Evolutionary conservation across 192 early-diverging fungal genomes (phyloP).

Genomic region (Phycomyces nitens): DNA sequence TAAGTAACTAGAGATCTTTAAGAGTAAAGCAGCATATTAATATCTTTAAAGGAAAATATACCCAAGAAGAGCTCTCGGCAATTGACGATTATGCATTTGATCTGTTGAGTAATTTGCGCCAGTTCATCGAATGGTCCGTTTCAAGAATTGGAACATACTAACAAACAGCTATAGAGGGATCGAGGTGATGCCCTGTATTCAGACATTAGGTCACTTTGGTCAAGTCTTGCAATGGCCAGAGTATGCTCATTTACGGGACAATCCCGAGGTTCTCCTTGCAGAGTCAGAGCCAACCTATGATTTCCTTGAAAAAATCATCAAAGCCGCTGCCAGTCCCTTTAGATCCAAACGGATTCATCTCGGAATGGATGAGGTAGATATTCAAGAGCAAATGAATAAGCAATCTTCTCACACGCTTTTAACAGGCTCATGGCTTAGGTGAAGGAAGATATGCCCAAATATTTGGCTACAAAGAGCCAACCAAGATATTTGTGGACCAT

Average conservation of each 20-base stretch:
- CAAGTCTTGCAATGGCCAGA: constrained; percentile 89
- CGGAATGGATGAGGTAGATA: constrained; percentile 78
- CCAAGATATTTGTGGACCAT: constrained; percentile 75
- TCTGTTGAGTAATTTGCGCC: constrained; percentile 30
- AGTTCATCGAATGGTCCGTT: not conserved
- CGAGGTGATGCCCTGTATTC: constrained; percentile 86
- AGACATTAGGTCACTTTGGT: constrained; percentile 86
- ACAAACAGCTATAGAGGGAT: constrained; percentile 54
- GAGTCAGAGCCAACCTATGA: constrained; percentile 74
- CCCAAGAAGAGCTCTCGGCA: constrained; percentile 62
- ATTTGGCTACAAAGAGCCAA: constrained; percentile 71
- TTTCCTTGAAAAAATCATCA: constrained; percentile 73
- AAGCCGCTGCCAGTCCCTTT: constrained; percentile 59
- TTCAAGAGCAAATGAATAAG: no score
- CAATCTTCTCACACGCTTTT: not conserved
- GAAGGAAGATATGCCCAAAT: constrained; percentile 77
- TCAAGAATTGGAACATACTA: not conserved
- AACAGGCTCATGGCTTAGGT: constrained; percentile 69
- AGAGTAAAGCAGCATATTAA: no score
- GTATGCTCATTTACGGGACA: constrained; percentile 74
- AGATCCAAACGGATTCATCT: constrained; percentile 80
- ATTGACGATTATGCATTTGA: constrained; percentile 79
- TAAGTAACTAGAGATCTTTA: not conserved
- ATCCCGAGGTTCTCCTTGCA: constrained; percentile 72
- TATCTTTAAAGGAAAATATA: constrained; percentile 50